Evolutionary conservation across 257 asterid species (phyloP), one percentile per base, ranked within the genome.

Genomic region (Gentiana macrophylla): DNA sequence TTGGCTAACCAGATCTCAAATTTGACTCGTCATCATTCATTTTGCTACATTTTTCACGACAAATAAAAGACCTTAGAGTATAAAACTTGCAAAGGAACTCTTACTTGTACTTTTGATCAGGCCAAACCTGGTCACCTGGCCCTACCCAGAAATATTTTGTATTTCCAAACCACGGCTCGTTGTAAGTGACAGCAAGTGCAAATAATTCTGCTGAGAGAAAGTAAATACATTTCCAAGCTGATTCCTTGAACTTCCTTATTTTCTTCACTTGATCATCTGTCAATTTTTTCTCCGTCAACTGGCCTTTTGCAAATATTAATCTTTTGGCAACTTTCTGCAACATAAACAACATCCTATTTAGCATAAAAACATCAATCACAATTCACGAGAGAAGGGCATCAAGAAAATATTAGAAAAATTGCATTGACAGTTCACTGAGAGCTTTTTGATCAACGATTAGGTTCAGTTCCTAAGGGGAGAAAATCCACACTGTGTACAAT

Each of bases 181-280:
- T 63, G 72, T 79, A 82, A 58, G 94, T 83, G 67, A 88, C 95
- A 12, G 70, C 69, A 63, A 88, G 79, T 49, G 97, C 93, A 34
- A 83, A 80, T 44, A 82, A 41, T 76, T 92, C 99, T 6, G 95
- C 97, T 8, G 95, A 92, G 67, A 88, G 95, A 74, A 44, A 92
- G 63, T 86, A 92, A 57, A 92, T 66, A 45, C 87, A 92, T 70
- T 88, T 92, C 99, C 99, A 92, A 37, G 97, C 97, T 33, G 99
- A 92, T 69, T 88, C 97, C 76, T 86, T 85, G 87, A 92, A 92
- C 76, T 92, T 92, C 44, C 78, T 50, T 55, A 88, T 76, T 70
- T 80, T 88, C 84, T 84, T 92, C 62, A 71, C 78, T 38, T 68
- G 72, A 34, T 78, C 84, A 12, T 62, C 77, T n/a, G 76, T 74